phyloP scores from a whole-genome alignment of 306 rosid species.

The Geum urbanum region DNA sequence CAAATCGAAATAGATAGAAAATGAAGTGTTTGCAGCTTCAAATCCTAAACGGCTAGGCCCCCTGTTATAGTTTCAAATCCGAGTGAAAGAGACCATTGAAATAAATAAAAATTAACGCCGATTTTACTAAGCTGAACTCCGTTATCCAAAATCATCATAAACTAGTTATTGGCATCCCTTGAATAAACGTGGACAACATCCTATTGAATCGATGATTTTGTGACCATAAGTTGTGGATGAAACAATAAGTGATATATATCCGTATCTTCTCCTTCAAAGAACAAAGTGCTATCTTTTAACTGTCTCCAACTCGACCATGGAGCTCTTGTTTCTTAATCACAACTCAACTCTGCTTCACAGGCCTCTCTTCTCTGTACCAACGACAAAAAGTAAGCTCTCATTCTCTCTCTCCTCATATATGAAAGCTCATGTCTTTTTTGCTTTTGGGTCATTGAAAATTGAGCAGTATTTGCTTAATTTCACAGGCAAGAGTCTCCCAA shows the following conservation, averaged over 20 bases:
- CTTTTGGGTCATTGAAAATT: conserved; percentile 15
- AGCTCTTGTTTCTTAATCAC: conserved; percentile 47
- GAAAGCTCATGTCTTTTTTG: background rate
- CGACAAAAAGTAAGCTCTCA: conserved; percentile 48
- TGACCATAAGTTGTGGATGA: conserved; percentile 52
- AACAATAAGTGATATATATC: too few relatives aligned
- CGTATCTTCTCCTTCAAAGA: conserved; percentile 37
- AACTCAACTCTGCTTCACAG: conserved; percentile 38
- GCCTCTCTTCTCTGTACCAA: conserved; percentile 41
- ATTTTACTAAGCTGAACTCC: too few relatives aligned
- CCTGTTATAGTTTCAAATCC: too few relatives aligned
- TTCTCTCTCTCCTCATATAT: conserved; percentile 19
- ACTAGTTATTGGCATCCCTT: too few relatives aligned
- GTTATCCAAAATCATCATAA: too few relatives aligned
- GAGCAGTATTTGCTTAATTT: conserved; percentile 21
- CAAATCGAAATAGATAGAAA: too few relatives aligned
- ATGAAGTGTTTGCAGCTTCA: too few relatives aligned
- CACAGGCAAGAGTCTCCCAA: conserved; percentile 43
- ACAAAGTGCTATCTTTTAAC: conserved; percentile 24
- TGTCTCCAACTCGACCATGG: conserved; percentile 37
- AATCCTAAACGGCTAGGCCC: too few relatives aligned
- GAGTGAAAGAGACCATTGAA: too few relatives aligned
- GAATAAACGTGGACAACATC: background rate
- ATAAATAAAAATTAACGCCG: too few relatives aligned
- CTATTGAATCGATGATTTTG: conserved; percentile 8